These are phyloP conservation scores for Wickerhamia fluorescens DNA, from an alignment of 805 yeast species.

Conservation along the genomic window DNA sequence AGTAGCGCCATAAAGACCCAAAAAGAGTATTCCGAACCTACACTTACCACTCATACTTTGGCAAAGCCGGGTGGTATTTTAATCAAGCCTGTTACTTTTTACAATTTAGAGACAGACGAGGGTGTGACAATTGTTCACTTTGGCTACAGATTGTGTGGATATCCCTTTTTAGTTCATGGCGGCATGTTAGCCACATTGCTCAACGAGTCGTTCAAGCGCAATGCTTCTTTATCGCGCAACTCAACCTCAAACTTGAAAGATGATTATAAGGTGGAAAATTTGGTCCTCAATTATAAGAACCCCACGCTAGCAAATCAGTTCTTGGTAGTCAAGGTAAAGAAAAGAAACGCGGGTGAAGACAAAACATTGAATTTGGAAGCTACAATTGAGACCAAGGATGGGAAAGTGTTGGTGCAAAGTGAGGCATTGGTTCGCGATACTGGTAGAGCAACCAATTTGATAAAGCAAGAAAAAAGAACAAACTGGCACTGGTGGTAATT, in stretches of 20 bases:
- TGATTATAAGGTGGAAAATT: constrained; percentile 32
- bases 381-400: constrained; percentile 44
- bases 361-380: constrained; percentile 41
- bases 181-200: constrained; percentile 77
- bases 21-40: constrained; percentile 11
- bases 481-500: neutral
- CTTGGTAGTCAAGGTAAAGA: constrained; percentile 50
- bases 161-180: constrained; percentile 84
- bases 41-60: constrained; percentile 39
- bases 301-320: constrained; percentile 81
- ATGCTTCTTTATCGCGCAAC: constrained; percentile 34
- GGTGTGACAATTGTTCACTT: constrained; percentile 64
- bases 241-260: constrained; percentile 32
- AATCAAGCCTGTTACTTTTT: constrained; percentile 63
- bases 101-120: constrained; percentile 48
- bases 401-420: constrained; percentile 52
- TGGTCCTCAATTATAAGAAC: constrained; percentile 48
- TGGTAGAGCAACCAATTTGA: constrained; percentile 19
- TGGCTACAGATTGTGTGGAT: constrained; percentile 77
- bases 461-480: neutral
- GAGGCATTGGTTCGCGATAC: constrained; percentile 40
- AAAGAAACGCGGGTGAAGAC: constrained; percentile 22
- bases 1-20: constrained; percentile 7
- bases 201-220: constrained; percentile 66
- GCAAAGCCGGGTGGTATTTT: constrained; percentile 74